Base-by-base conservation (phyloP, 1,139 yeast genomes). In the Yamadazyma epiphylla region DNA sequence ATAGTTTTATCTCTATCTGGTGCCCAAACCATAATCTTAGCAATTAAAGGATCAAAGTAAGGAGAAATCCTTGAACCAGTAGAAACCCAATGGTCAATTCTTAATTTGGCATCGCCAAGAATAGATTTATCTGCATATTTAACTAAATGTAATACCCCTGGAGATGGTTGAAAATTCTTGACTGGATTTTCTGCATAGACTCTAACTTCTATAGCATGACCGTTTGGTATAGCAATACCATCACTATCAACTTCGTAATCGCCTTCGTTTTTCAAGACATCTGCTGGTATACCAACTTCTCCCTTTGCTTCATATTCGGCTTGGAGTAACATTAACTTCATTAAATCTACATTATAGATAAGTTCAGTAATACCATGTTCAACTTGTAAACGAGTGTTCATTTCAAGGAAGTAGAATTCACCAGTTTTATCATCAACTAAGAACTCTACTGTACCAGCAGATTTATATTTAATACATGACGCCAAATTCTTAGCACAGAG, bases 311-410 rank as follows among this genome's bases (percentile, higher is more conserved):
- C 63, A 31, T 42, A 54, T 21, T 53, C 64, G 4, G 61, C 55
- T 41, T 58, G 64, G 21, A 55, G 37, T 10, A 58, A 38, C 63
- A 58, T 58, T 35, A 58, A 42, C 27, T 49, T 49, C 25, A 59
- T 58, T 25, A 60, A 38, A 38, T 60, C 65, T 13, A 58, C 57
- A 15, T 42, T 38, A 32, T 58, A 58, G n/a, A 55, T 49, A 36
- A 55, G 28, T 37, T 60, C 65, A n/a, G 64, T 53, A 19, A 59
- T 55, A 13, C 64, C 64, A 37, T 60, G 66, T 33, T 60, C 66
- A 13, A 60, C 66, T 42, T 60, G 66, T 20, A 60, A 48, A 29
- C 66, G 48, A 5, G 65, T 58, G 35, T 60, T 60, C 53, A 59
- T 53, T 39, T 59, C 65, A 28, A 59, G 40, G 34, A 59, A 59